phyloP scores from a whole-genome alignment of 23 red algal species.

The Gracilariopsis chorda region DNA sequence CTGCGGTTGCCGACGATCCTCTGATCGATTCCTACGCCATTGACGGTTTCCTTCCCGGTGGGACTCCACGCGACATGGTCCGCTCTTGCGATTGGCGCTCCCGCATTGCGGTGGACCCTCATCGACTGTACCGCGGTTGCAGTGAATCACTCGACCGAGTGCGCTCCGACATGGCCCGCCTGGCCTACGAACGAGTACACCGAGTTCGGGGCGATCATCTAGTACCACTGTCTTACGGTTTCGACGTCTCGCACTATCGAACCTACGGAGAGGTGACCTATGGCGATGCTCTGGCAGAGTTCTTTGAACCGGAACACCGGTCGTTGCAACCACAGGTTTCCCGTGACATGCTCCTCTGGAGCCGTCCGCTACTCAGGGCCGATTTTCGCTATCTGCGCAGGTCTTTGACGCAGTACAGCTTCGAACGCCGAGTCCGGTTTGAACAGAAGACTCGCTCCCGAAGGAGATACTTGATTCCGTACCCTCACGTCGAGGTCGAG shows the following conservation, averaged over 20 bases:
- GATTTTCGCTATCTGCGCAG: background rate
- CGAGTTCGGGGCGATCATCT: background rate
- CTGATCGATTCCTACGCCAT: background rate
- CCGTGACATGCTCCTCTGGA: background rate
- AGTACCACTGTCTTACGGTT: background rate
- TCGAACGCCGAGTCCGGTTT: background rate
- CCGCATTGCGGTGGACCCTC: background rate
- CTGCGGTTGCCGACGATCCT: background rate
- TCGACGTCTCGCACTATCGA: background rate
- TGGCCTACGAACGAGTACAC: background rate
- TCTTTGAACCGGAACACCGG: no score
- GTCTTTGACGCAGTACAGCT: background rate
- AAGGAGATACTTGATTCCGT: background rate
- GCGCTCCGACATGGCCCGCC: background rate
- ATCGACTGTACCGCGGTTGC: no score
- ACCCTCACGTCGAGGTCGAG: background rate
- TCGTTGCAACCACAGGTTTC: no score
- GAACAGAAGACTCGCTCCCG: background rate
- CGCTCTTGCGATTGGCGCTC: background rate
- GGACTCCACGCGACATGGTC: background rate
- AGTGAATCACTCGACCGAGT: background rate
- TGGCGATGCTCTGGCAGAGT: background rate
- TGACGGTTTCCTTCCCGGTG: background rate
- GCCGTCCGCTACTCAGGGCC: background rate
- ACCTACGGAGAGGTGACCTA: background rate